Base-by-base conservation (phyloP, 495 filamentous ascomycete species). In the Tuber indicum region DNA sequence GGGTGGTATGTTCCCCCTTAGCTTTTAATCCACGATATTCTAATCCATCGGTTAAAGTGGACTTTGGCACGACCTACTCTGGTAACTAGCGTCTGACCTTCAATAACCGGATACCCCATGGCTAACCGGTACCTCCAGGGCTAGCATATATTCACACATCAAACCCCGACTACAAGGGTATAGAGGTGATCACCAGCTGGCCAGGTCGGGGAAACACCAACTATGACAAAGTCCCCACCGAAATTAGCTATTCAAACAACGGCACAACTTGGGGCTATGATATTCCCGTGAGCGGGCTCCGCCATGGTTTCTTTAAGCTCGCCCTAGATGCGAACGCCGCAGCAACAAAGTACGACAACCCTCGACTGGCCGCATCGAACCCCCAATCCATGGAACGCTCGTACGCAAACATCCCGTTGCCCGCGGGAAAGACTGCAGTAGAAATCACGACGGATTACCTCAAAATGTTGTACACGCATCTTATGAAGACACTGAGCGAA, bases 61-160 rank as follows among this genome's bases (percentile, higher is more conserved):
- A 80, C 58, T 80, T 49, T 43, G 78, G 78, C 36, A 80, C 78
- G 5, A 79, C 78, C 9, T 80, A 80, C 74, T 79, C 78, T 42
- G 78, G 78, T 78, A 52, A 46, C 26, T 0, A 19, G 58, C 58
- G 12, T 14, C 58, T 36, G 26, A 58, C 23, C 70, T n/a, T 43
- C 62, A 10, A 39, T 3, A 58, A 8, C 12, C 66, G 17, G 71
- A 43, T 3, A 36, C 26, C 14, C 26, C 14, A 72, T 47, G 32
- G 42, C 39, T 62, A 5, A 72, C 14, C 45, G 1, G 43, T 19
- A 62, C 8, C 16, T 46, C 12, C 44, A 79, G 76, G 42, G 1
- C 73, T 79, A 16, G 77, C 77, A 16, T 78, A 72, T 66, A 49
- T 79, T 41, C 62, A 79, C 41, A 70, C 70, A 0, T 23, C 36